These are phyloP conservation scores for Trichosporon coremiiforme DNA, from an alignment of 1,284 basidiomycete species.

Conservation along the genomic window DNA sequence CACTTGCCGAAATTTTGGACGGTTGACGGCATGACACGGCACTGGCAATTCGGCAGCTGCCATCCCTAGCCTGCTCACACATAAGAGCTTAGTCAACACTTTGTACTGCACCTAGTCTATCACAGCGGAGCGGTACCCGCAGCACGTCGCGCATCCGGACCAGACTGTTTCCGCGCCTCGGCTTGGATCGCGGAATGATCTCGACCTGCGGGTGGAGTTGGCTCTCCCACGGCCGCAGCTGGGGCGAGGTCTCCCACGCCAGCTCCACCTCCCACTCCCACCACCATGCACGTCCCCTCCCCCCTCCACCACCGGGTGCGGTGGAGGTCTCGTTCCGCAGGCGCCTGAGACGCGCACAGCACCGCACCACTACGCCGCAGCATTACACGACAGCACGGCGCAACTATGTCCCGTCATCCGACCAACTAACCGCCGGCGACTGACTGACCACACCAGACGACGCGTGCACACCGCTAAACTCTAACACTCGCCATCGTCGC, in stretches of 20 bases:
- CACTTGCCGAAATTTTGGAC: background rate
- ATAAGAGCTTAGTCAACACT: background rate
- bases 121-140: background rate
- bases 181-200: background rate
- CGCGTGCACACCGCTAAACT: background rate
- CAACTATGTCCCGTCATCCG: background rate
- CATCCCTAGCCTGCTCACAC: background rate
- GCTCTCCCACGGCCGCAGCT: background rate
- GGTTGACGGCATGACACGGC: background rate
- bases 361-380: background rate
- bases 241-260: constrained; percentile 8
- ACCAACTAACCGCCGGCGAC: background rate
- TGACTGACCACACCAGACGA: background rate
- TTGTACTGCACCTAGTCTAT: background rate
- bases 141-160: background rate
- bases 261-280: background rate
- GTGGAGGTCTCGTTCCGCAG: background rate
- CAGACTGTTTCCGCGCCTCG: background rate
- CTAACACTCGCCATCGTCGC: background rate
- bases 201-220: background rate
- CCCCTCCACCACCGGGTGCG: background rate
- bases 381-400: background rate
- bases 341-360: background rate
- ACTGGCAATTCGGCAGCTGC: background rate
- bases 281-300: background rate